Evolutionary conservation across 495 filamentous ascomycete genomes (phyloP).

Genomic region (Talaromyces stipitatus): DNA sequence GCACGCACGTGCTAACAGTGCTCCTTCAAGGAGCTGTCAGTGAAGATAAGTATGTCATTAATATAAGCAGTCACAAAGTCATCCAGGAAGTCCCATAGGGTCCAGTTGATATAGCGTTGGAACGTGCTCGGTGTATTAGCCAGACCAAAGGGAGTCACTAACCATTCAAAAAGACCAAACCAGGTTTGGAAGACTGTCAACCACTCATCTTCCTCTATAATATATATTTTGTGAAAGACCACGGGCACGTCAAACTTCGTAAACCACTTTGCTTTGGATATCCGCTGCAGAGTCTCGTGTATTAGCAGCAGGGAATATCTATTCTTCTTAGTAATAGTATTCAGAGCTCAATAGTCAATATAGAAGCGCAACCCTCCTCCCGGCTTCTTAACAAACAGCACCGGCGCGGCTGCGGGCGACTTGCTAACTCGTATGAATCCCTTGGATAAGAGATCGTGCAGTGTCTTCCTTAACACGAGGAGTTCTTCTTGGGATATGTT

Average conservation of each 20-base stretch:
- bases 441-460: slow-evolving; percentile 13
- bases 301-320: slow-evolving; percentile 37
- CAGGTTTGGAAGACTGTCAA: neutral
- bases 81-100: slow-evolving; percentile 16
- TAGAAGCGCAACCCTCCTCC: slow-evolving; percentile 31
- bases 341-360: slow-evolving; percentile 37
- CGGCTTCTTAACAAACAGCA: slow-evolving; percentile 30
- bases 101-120: neutral
- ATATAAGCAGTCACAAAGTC: slow-evolving; percentile 21
- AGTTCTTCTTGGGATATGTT: slow-evolving; percentile 8
- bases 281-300: slow-evolving; percentile 23
- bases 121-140: slow-evolving; percentile 6
- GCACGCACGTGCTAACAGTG: slow-evolving; percentile 14
- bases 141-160: slow-evolving; percentile 3
- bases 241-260: slow-evolving; percentile 1
- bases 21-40: slow-evolving; percentile 8
- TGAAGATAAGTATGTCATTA: slow-evolving; percentile 24
- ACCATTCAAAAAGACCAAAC: slow-evolving; percentile 1
- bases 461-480: slow-evolving; percentile 14
- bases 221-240: neutral
- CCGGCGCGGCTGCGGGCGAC: slow-evolving; percentile 14
- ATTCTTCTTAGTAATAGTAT: slow-evolving; percentile 34
- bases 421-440: slow-evolving; percentile 18
- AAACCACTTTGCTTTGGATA: slow-evolving; percentile 2
- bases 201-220: neutral